Percentiles rank a stretch among this genome's conserved stretches.
Conservation (phyloP, 148 eudicot species). For the Chenopodium quinoa region DNA sequence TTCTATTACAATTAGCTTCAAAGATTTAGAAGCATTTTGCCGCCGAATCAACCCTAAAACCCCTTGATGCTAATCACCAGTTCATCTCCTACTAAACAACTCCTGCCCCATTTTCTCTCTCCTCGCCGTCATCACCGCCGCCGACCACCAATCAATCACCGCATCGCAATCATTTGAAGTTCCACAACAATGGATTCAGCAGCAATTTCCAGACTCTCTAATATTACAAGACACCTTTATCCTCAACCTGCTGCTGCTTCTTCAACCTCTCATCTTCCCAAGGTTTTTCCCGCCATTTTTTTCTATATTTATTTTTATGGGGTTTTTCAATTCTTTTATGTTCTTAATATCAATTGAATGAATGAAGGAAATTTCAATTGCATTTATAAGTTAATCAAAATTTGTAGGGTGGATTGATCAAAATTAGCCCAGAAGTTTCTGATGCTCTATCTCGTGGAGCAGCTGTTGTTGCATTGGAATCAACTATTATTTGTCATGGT, state of each 20-base stretch:
- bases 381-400: neutral
- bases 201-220: constrained; percentile 49
- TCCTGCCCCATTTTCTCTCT: too few species aligned
- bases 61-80: too few species aligned
- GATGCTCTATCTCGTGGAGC: constrained; percentile 70
- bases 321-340: neutral
- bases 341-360: neutral
- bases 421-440: constrained; percentile 66
- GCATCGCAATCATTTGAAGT: too few species aligned
- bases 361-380: neutral
- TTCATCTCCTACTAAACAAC: too few species aligned
- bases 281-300: constrained; percentile 19
- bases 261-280: constrained; percentile 6
- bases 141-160: too few species aligned
- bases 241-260: constrained; percentile 28
- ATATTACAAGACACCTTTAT: constrained; percentile 46
- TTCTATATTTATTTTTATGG: neutral
- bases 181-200: constrained; percentile 39
- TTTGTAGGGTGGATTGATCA: constrained; percentile 34
- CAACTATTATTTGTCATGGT: constrained; percentile 96
- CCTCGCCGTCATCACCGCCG: too few species aligned
- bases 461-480: constrained; percentile 88
- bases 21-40: too few species aligned
- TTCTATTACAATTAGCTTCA: too few species aligned
- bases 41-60: too few species aligned